These are phyloP conservation scores for Kuraishia cidri DNA, from an alignment of 805 yeast genomes.

Conservation along the genomic window DNA sequence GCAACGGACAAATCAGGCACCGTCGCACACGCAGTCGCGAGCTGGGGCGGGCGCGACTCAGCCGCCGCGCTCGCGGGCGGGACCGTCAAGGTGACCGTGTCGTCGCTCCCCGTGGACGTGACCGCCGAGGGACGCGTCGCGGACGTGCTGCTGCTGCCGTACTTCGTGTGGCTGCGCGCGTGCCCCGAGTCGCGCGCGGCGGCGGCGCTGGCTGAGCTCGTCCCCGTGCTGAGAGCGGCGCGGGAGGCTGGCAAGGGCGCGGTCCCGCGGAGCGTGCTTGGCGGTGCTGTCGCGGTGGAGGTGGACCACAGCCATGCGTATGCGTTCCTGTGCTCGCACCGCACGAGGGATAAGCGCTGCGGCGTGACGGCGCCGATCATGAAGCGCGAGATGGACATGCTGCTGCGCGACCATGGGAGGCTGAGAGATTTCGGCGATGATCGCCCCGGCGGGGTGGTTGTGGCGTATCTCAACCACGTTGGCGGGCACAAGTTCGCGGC, in stretches of 20 bases:
- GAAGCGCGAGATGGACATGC: constrained; percentile 68
- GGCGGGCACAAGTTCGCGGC: constrained; percentile 97
- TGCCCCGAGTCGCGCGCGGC: constrained; percentile 33
- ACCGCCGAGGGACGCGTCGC: constrained; percentile 35
- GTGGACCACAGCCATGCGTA: constrained; percentile 32
- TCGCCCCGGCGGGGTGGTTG: constrained; percentile 66
- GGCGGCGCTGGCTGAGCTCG: constrained; percentile 31
- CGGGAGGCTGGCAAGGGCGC: constrained; percentile 11
- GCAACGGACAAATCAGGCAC: constrained; percentile 36
- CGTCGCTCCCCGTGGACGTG: constrained; percentile 38
- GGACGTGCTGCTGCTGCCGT: constrained; percentile 64
- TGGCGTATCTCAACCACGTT: constrained; percentile 72
- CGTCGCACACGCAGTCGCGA: constrained; percentile 13
- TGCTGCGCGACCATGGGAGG: constrained; percentile 62
- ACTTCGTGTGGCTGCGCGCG: constrained; percentile 59
- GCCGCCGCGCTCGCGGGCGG: constrained; percentile 16
- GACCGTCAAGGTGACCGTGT: constrained; percentile 38
- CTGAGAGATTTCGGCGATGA: constrained; percentile 72
- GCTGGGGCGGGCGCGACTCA: constrained; percentile 13
- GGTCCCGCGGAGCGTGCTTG: constrained; percentile 14
- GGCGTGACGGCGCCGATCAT: constrained; percentile 91
- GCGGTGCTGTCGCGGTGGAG: constrained; percentile 24
- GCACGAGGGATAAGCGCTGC: constrained; percentile 86
- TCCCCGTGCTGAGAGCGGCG: constrained; percentile 27
- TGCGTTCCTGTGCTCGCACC: constrained; percentile 80